Conservation (phyloP, 352 stramenopile genomes). For the Pythium guiyangense region DNA sequence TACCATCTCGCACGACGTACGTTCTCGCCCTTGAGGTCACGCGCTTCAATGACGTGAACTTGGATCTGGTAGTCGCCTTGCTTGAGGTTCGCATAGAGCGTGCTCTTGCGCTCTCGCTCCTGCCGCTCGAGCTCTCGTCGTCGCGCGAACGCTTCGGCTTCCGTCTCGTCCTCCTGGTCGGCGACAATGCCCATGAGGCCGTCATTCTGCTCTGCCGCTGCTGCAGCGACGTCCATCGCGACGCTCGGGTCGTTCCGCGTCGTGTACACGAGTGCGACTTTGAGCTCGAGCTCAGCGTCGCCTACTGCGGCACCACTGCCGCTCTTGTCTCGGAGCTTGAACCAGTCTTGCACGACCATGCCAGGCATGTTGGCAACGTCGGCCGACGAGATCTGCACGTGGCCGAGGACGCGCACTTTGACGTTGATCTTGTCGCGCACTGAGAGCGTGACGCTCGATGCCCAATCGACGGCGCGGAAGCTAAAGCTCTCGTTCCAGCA, state of each 20-base stretch:
- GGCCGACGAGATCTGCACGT: slow-evolving; percentile 47
- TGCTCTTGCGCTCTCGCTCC: slow-evolving; percentile 43
- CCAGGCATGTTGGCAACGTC: slow-evolving; percentile 51
- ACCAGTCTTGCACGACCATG: slow-evolving; percentile 60
- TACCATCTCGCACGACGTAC: slow-evolving; percentile 16
- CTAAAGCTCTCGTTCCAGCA: slow-evolving; percentile 76
- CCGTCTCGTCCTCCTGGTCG: slow-evolving; percentile 76
- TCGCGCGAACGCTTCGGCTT: slow-evolving; percentile 43
- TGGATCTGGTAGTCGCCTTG: slow-evolving; percentile 83
- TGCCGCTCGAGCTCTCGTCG: slow-evolving; percentile 39
- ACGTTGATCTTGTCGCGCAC: slow-evolving; percentile 69
- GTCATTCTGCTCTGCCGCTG: slow-evolving; percentile 15
- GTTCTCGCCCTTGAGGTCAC: slow-evolving; percentile 87
- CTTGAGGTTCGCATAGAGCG: slow-evolving; percentile 44
- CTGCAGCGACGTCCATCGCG: slow-evolving; percentile 11
- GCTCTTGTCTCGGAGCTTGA: slow-evolving; percentile 43
- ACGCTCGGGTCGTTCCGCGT: slow-evolving; percentile 48
- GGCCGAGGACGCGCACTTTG: slow-evolving; percentile 68
- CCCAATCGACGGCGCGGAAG: slow-evolving; percentile 68
- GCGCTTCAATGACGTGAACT: slow-evolving; percentile 84
- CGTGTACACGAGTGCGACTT: slow-evolving; percentile 62
- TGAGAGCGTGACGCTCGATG: slow-evolving; percentile 52
- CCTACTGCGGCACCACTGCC: slow-evolving; percentile 25
- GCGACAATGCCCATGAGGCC: slow-evolving; percentile 28
- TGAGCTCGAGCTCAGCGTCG: slow-evolving; percentile 50